Evolutionary conservation across 768 basidiomycete genomes (phyloP), one percentile per base, ranked within the genome.

Genomic region (Termitomyces sp.): DNA sequence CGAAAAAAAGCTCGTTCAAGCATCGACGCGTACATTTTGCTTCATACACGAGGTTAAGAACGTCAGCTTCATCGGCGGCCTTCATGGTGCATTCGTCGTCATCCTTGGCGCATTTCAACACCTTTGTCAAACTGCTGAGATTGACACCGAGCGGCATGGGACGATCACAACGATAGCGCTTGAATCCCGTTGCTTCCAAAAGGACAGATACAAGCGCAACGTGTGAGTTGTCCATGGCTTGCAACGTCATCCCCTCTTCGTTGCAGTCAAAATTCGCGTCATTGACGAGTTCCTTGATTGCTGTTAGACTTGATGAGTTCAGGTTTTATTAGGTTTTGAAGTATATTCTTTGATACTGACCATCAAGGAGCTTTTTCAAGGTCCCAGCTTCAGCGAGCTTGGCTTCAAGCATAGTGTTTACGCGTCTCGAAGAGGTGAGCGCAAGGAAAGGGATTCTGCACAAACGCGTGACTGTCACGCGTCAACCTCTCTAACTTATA

Each of bases 191-290:
- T 1, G 85, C 82, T 42, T 87, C 76, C 32, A 99, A 82, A 60
- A 88, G 82, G 48, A 97, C 93, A 8, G 92, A 78, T 42, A 99
- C 96, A 63, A 98, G 90, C 1, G 96, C 97, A 66, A 99, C 96
- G 73, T 98, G 96, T 2, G 96, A 97, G 81, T 98, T 98, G 77
- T 98, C 97, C 96, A 98, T 99, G 4, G 96, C 97, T 77, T 98
- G 96, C 5, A 99, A 82, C 55, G 84, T 84, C 64, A 99, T 88
- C 35, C 95, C 97, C 63, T 95, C 93, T 63, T 99, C 96, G 60
- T 86, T 92, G 72, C 96, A 98, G 68, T 96, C 91, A 66, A 98
- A 97, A 73, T 98, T 98, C 69, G 94, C 95, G 69, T 98, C 97
- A 6, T 93, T 86, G 48, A 99, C 95, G 48, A 98, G 86, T 70